phyloP scores from a whole-genome alignment of 2,329 filamentous ascomycete species.

The Fusarium sp. region DNA sequence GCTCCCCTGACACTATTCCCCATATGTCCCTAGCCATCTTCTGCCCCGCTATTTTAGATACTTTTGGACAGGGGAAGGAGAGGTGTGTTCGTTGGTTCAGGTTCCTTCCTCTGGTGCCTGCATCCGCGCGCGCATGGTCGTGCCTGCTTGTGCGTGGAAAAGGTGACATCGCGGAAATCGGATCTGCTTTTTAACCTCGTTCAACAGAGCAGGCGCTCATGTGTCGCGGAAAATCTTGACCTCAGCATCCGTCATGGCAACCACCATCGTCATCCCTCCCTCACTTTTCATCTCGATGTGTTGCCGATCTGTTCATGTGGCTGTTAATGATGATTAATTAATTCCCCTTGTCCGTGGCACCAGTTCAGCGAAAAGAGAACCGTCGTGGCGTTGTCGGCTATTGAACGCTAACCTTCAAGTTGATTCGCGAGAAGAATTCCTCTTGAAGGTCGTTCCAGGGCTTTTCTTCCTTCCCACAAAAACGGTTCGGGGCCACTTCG shows the following conservation, averaged over 20 bases:
- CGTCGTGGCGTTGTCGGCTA: constrained; percentile 20
- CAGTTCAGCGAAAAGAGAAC: background rate
- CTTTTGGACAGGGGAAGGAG: constrained; percentile 25
- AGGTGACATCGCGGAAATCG: constrained; percentile 44
- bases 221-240: constrained; percentile 32
- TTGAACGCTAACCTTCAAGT: constrained; percentile 20
- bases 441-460: background rate
- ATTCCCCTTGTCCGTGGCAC: constrained; percentile 6
- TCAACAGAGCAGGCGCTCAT: constrained; percentile 16
- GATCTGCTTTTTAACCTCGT: constrained; percentile 37
- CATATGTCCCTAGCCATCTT: constrained; percentile 13
- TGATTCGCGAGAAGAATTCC: constrained; percentile 13
- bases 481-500: constrained; percentile 14
- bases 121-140: constrained; percentile 24
- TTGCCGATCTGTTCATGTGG: constrained; percentile 1
- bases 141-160: constrained; percentile 24
- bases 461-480: background rate
- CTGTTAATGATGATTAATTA: background rate
- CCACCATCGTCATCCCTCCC: constrained; percentile 13
- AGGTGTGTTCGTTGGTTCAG: constrained; percentile 25
- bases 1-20: constrained; percentile 55
- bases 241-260: constrained; percentile 20
- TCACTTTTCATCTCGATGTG: background rate
- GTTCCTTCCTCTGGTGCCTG: constrained; percentile 23
- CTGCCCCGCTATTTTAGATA: constrained; percentile 23